These are phyloP conservation scores for Psilocybe sp. DNA, from an alignment of 768 basidiomycete genomes.

Conservation along the genomic window DNA sequence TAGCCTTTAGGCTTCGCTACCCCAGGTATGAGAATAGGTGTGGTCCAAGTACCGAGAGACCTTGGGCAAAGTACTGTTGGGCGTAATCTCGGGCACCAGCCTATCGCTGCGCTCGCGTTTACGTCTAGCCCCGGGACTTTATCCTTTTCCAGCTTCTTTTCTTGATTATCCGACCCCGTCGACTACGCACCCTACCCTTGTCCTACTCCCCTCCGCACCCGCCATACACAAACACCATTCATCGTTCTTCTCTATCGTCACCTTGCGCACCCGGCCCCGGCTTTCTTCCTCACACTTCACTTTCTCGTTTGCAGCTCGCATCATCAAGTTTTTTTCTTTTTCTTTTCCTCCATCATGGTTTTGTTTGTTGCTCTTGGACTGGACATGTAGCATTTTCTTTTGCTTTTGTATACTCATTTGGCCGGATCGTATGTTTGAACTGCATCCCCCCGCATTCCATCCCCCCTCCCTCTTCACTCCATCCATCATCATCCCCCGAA, in stretches of 20 bases:
- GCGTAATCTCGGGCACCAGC: too few relatives aligned
- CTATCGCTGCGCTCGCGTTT: too few relatives aligned
- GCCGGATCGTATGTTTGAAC: conserved; percentile 14
- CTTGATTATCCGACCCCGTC: too few relatives aligned
- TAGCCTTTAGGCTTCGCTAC: too few relatives aligned
- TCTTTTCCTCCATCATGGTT: conserved; percentile 1
- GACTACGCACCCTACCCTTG: not conserved
- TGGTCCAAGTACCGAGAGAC: too few relatives aligned
- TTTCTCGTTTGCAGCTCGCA: conserved; percentile 3
- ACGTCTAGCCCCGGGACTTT: too few relatives aligned
- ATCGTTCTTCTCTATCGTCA: too few relatives aligned
- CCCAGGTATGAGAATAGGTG: too few relatives aligned
- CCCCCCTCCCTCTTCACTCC: not conserved
- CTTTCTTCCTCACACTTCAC: not conserved
- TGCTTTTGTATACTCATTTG: conserved; percentile 16
- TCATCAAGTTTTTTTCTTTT: conserved; percentile 5
- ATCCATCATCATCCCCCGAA: conserved; percentile 1
- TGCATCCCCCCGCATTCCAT: conserved; percentile 4
- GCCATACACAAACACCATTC: too few relatives aligned
- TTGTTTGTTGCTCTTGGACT: conserved; percentile 15
- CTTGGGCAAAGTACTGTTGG: too few relatives aligned
- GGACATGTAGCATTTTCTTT: conserved; percentile 15
- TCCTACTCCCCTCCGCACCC: not conserved
- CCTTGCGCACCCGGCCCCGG: too few relatives aligned
- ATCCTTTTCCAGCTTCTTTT: too few relatives aligned